phyloP scores from a whole-genome alignment of 768 basidiomycete species.

The Strobilomyces dryophilus region DNA sequence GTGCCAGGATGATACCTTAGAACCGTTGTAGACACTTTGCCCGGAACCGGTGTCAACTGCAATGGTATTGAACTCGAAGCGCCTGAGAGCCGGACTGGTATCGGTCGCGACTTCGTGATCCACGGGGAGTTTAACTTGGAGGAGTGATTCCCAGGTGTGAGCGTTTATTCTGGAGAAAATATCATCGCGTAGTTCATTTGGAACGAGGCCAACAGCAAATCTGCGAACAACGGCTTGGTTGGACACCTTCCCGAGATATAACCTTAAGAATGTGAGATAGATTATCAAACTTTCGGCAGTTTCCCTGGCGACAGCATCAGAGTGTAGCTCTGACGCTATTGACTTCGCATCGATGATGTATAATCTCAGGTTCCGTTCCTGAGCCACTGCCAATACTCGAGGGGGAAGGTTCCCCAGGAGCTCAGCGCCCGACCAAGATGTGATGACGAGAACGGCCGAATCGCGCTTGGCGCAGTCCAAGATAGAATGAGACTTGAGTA shows the following conservation, averaged over 20 bases:
- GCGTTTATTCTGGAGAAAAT: slow-evolving; percentile 49
- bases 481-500: slow-evolving; percentile 77
- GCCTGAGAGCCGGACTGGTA: slow-evolving; percentile 39
- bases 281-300: slow-evolving; percentile 55
- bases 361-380: slow-evolving; percentile 50
- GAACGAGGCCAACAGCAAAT: slow-evolving; percentile 45
- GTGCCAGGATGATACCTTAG: slow-evolving; percentile 70
- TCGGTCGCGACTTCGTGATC: slow-evolving; percentile 15
- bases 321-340: slow-evolving; percentile 37
- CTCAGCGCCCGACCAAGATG: slow-evolving; percentile 75
- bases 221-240: slow-evolving; percentile 49
- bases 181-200: slow-evolving; percentile 40
- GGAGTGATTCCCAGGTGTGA: slow-evolving; percentile 62
- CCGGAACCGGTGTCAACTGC: slow-evolving; percentile 58
- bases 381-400: slow-evolving; percentile 38
- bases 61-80: slow-evolving; percentile 72
- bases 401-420: slow-evolving; percentile 62
- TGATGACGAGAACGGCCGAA: slow-evolving; percentile 69
- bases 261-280: slow-evolving; percentile 77
- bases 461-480: slow-evolving; percentile 61
- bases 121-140: slow-evolving; percentile 47
- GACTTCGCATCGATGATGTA: slow-evolving; percentile 57
- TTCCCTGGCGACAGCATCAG: slow-evolving; percentile 34
- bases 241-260: slow-evolving; percentile 72
- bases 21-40: slow-evolving; percentile 56